Evolutionary conservation across 768 basidiomycete species (phyloP), one percentile per base, ranked within the genome.

Genomic region (Lactarius pseudohatsudake): DNA sequence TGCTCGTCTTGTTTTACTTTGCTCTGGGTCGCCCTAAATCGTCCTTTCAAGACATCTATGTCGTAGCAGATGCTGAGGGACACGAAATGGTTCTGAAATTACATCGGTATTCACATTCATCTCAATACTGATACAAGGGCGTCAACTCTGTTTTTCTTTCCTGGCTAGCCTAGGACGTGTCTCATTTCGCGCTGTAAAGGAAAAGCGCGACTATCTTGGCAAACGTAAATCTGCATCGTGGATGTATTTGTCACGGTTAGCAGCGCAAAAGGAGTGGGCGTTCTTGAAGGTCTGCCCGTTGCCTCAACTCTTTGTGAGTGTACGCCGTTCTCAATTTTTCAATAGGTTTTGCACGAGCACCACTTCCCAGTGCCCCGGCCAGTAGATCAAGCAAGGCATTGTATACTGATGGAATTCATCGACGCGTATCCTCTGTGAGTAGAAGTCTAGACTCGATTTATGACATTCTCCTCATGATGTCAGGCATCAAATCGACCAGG

Each of bases 171-270:
- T 98, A 20, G 97, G 97, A 40, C 91, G 97, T n/a, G 87, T 98
- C 71, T 98, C 96, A 0, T 99, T 99, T 79, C 89, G 97, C 50
- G 88, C 94, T 0, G 94, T 99, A 79, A 99, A 99, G 78, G 84
- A 89, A 72, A 98, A 98, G 74, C 83, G 97, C 66, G 97, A 99
- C 74, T 99, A 98, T 75, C 80, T 99, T 63, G 94, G 96, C 28
- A 96, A 95, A 76, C 85, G 97, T 50, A 94, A 94, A 77, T 92
- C 90, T 20, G 96, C 97, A 0, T 93, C 93, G 20, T 99, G 97
- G 97, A 97, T 98, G 95, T 98, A 98, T 78, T 93, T 99, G 92
- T 96, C 94, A 26, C 85, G 97, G 26, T 78, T 99, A 56, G 90
- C 96, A 20, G 97, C 97, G 10, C 90, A 96, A 79, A 98, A 98